Conservation (phyloP, 1,284 basidiomycete genomes). For the Cutaneotrichosporon sp. region DNA sequence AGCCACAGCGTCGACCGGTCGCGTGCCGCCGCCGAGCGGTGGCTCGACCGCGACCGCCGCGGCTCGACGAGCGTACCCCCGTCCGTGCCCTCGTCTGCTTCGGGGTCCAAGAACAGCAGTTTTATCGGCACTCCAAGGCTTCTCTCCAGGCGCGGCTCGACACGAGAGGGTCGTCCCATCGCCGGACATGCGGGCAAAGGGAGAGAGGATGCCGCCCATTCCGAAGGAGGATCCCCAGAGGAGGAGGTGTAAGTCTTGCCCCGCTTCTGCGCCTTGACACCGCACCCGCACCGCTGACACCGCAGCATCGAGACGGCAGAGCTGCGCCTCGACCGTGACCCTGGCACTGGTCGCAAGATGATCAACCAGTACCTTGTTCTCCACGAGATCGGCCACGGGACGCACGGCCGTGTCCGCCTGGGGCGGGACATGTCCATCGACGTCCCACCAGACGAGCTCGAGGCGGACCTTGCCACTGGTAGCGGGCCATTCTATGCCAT, state of each 20-base stretch:
- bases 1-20: neutral
- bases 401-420: slow-evolving; percentile 77
- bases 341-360: slow-evolving; percentile 57
- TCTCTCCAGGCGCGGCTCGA: slow-evolving; percentile 28
- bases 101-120: slow-evolving; percentile 28
- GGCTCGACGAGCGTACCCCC: slow-evolving; percentile 10
- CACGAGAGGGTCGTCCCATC: slow-evolving; percentile 20
- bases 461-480: slow-evolving; percentile 23
- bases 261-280: neutral
- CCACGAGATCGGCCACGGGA: slow-evolving; percentile 70
- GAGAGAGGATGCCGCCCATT: slow-evolving; percentile 3
- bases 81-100: slow-evolving; percentile 22
- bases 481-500: slow-evolving; percentile 56
- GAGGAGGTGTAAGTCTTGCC: slow-evolving; percentile 40
- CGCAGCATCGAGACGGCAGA: slow-evolving; percentile 62
- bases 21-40: neutral
- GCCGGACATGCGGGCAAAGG: slow-evolving; percentile 2
- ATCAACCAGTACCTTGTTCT: slow-evolving; percentile 76
- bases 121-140: slow-evolving; percentile 28
- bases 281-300: neutral
- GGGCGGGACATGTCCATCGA: slow-evolving; percentile 62
- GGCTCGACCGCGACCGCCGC: neutral
- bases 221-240: slow-evolving; percentile 9
- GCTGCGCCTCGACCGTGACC: slow-evolving; percentile 47
- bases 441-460: slow-evolving; percentile 21